phyloP scores from a whole-genome alignment of 2,329 filamentous ascomycete species.

The Colletotrichum sp. region DNA sequence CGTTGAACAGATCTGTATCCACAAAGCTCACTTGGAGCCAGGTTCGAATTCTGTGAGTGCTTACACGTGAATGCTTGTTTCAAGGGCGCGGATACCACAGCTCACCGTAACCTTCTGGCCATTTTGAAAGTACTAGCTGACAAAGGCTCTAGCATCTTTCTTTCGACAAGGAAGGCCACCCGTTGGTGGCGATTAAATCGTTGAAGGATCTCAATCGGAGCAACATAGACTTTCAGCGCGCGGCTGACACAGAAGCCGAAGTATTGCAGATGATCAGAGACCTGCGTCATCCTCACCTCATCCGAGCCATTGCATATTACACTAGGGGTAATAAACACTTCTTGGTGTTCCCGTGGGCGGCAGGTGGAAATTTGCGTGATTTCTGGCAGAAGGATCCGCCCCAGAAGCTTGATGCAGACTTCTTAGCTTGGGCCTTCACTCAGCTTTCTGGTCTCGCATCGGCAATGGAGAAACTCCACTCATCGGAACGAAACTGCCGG shows the following conservation, averaged over 20 bases:
- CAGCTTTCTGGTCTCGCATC: background rate
- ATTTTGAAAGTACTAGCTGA: background rate
- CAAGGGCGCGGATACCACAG: too few relatives aligned
- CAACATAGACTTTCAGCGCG: background rate
- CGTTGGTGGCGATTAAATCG: background rate
- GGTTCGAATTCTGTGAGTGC: background rate
- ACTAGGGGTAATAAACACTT: background rate
- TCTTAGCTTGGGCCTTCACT: background rate
- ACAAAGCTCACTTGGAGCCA: background rate
- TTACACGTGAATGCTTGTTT: too few relatives aligned
- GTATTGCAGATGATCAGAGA: background rate
- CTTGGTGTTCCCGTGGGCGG: slow-evolving; percentile 3
- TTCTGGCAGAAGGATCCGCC: background rate
- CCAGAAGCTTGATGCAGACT: background rate
- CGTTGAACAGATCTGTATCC: background rate
- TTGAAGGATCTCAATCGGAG: background rate
- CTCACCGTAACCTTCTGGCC: background rate
- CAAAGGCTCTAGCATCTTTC: background rate
- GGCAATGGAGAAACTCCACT: background rate
- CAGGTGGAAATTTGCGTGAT: background rate
- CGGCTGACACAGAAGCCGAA: background rate
- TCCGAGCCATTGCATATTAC: background rate
- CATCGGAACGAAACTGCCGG: background rate
- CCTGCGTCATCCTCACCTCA: background rate
- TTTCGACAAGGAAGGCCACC: background rate